These are phyloP conservation scores for Ceriops tagal DNA, from an alignment of 345 rosid genomes.

Conservation along the genomic window DNA sequence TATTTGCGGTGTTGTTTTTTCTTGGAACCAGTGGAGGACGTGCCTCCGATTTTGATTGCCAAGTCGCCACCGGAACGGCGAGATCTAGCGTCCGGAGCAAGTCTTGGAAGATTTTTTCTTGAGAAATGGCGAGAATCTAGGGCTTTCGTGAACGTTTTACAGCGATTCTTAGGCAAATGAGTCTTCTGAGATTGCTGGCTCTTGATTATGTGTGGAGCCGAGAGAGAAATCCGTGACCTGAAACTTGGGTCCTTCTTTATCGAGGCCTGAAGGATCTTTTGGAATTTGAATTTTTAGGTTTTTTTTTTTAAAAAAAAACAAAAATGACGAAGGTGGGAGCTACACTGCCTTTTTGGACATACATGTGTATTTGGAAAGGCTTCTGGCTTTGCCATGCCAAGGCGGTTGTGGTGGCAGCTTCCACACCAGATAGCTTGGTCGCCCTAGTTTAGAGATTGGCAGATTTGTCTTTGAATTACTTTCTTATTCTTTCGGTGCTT, in stretches of 20 bases:
- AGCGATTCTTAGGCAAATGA: not conserved
- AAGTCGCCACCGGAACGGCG: too few species aligned
- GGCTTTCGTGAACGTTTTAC: not conserved
- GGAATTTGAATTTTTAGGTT: not conserved
- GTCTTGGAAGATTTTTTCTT: not conserved
- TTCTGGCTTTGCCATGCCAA: not conserved
- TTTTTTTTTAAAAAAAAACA: not conserved
- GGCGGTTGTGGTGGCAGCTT: not conserved
- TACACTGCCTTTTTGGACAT: not conserved
- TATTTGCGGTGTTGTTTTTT: conserved; percentile 22
- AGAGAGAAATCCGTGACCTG: not conserved
- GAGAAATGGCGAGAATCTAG: not conserved
- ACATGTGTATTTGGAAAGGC: not conserved
- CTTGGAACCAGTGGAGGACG: not conserved
- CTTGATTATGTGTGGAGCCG: not conserved
- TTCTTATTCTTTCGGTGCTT: conserved; percentile 2
- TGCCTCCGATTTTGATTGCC: too few species aligned
- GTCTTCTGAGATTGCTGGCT: not conserved
- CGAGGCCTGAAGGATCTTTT: not conserved
- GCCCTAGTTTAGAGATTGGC: not conserved
- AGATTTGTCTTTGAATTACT: not conserved
- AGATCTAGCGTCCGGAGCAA: not conserved
- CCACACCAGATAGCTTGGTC: not conserved
- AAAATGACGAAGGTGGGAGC: too few species aligned
- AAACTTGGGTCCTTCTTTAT: not conserved